Conservation (phyloP, 495 filamentous ascomycete genomes). For the Aeminium ludgeri region DNA sequence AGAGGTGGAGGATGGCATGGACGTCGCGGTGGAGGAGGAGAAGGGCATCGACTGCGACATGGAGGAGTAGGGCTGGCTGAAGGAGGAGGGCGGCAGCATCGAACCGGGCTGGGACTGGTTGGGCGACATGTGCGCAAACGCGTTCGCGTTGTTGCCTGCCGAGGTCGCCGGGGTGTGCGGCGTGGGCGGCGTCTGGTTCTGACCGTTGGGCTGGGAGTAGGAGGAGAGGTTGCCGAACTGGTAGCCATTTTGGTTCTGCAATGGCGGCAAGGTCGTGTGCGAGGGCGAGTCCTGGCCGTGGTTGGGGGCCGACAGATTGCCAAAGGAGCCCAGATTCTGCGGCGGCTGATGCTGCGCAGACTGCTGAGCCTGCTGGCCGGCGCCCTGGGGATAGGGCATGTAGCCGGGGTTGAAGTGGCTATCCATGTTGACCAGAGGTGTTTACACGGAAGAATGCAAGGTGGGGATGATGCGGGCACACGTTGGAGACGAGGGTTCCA, state of each 20-base stretch:
- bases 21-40: constrained; percentile 8
- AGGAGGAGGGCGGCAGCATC: constrained; percentile 14
- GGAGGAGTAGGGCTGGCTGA: constrained; percentile 9
- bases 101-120: constrained; percentile 3
- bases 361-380: constrained; percentile 1
- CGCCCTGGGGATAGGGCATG: neutral
- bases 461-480: neutral
- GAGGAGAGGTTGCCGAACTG: constrained; percentile 12
- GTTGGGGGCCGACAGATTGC: constrained; percentile 4
- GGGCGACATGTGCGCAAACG: constrained; percentile 11
- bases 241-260: constrained; percentile 16
- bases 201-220: constrained; percentile 14
- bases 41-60: constrained; percentile 12
- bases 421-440: constrained; percentile 8
- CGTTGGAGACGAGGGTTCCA: neutral
- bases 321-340: constrained; percentile 10
- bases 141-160: constrained; percentile 3
- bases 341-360: constrained; percentile 5
- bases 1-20: constrained; percentile 6
- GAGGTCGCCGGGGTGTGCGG: constrained; percentile 16
- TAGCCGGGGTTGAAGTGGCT: constrained; percentile 8
- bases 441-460: neutral
- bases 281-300: constrained; percentile 6
- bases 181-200: constrained; percentile 17
- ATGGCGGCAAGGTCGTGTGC: constrained; percentile 13